These are phyloP conservation scores for Aphanomyces cochlioides DNA, from an alignment of 352 stramenopile species.

Conservation along the genomic window DNA sequence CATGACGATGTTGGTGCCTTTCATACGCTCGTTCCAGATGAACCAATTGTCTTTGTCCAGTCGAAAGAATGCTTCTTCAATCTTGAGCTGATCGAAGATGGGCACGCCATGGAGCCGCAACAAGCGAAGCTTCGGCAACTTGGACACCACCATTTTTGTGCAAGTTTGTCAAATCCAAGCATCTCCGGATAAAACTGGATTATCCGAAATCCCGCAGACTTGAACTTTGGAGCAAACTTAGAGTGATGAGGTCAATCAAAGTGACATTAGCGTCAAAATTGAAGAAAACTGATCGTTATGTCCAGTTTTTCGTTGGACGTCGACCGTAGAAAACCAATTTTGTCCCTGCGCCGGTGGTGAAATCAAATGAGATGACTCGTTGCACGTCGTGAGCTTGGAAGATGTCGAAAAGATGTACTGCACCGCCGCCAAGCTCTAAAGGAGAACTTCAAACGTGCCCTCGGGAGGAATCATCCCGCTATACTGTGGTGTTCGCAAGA, in stretches of 20 bases:
- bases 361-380: too few species aligned
- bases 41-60: constrained; percentile 85
- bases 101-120: constrained; percentile 54
- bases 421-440: too few species aligned
- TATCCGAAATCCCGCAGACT: neutral
- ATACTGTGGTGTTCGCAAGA: too few species aligned
- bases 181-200: constrained; percentile 8
- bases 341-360: too few species aligned
- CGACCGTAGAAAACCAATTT: too few species aligned
- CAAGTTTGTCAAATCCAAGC: neutral
- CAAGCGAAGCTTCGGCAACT: constrained; percentile 38
- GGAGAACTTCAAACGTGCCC: too few species aligned
- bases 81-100: constrained; percentile 79
- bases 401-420: too few species aligned
- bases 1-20: constrained; percentile 87
- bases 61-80: constrained; percentile 93
- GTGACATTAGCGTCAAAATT: too few species aligned
- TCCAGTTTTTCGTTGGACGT: too few species aligned
- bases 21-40: constrained; percentile 69
- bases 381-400: too few species aligned
- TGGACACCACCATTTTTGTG: neutral
- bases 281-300: too few species aligned
- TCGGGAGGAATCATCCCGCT: too few species aligned
- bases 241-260: neutral
- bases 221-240: neutral